A percentile compares a stretch with the other conserved stretches of the same genome.
Conservation (phyloP, 345 rosid genomes). For the Lepidium sativum region DNA sequence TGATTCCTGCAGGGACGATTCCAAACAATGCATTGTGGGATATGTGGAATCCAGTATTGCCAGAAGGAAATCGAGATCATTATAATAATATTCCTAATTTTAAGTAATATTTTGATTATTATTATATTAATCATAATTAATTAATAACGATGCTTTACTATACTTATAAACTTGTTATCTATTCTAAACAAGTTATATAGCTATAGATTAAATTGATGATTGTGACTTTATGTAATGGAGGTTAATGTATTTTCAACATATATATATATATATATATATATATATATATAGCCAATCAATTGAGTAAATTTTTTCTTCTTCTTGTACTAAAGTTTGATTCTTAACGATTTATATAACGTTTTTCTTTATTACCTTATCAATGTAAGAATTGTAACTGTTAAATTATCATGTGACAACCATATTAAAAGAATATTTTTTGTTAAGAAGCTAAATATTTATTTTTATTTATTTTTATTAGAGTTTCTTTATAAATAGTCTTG, state of each 20-base stretch:
- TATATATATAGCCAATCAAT: background rate
- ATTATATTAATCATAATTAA: background rate
- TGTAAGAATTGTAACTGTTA: too few species aligned
- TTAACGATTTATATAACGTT: too few species aligned
- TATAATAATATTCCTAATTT: conserved; percentile 39
- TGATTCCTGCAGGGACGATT: conserved; percentile 33
- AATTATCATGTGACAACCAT: background rate
- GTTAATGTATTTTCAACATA: background rate
- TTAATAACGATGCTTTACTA: background rate
- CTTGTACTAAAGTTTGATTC: background rate
- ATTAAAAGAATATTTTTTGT: too few species aligned
- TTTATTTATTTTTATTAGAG: too few species aligned
- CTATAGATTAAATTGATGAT: conserved; percentile 13
- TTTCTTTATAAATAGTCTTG: too few species aligned
- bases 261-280: too few species aligned
- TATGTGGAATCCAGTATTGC: conserved; percentile 62
- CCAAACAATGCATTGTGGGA: conserved; percentile 60
- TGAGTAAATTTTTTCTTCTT: background rate
- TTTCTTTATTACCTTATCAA: too few species aligned
- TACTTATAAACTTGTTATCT: background rate
- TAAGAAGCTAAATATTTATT: too few species aligned
- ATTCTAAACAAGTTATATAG: background rate
- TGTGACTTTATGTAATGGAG: conserved; percentile 17
- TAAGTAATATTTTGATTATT: conserved; percentile 33
- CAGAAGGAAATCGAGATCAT: conserved; percentile 47